These are phyloP conservation scores for Fomitiporia mediterranea DNA, from an alignment of 1,284 basidiomycete genomes.

Conservation along the genomic window DNA sequence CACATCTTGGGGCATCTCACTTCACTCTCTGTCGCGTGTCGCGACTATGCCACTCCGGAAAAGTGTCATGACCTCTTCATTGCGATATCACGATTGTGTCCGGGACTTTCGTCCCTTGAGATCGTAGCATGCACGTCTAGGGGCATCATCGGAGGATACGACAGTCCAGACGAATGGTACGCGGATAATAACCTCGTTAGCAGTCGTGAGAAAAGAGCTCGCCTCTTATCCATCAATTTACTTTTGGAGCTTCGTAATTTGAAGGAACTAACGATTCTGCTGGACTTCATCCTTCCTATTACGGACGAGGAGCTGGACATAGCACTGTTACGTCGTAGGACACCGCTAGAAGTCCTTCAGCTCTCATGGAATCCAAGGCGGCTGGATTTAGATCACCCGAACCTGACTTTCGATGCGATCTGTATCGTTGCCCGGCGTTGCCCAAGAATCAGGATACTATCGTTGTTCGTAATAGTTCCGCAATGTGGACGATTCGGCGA, in stretches of 20 bases:
- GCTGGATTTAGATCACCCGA: background rate
- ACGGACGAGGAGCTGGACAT: background rate
- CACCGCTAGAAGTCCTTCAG: background rate
- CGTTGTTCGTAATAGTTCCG: background rate
- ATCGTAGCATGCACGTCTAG: background rate
- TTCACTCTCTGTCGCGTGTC: background rate
- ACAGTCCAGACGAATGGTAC: background rate
- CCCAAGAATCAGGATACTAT: background rate
- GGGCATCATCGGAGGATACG: background rate
- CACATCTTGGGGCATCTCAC: background rate
- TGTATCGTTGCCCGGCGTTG: background rate
- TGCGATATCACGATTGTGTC: background rate
- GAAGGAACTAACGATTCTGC: background rate
- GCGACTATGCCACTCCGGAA: background rate
- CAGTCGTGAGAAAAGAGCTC: background rate
- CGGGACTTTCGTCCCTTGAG: background rate
- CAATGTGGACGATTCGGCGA: background rate
- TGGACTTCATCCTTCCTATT: background rate
- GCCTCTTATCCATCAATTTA: background rate
- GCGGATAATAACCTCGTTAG: background rate
- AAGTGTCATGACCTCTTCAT: background rate
- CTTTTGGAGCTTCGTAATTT: background rate
- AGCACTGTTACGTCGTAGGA: background rate
- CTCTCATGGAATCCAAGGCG: background rate
- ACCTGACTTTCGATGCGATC: background rate